A percentile compares a stretch with the other conserved stretches of the same genome.
Evolutionary conservation across 768 basidiomycete genomes (phyloP).

Genomic region (Calocybe gangraenosa): DNA sequence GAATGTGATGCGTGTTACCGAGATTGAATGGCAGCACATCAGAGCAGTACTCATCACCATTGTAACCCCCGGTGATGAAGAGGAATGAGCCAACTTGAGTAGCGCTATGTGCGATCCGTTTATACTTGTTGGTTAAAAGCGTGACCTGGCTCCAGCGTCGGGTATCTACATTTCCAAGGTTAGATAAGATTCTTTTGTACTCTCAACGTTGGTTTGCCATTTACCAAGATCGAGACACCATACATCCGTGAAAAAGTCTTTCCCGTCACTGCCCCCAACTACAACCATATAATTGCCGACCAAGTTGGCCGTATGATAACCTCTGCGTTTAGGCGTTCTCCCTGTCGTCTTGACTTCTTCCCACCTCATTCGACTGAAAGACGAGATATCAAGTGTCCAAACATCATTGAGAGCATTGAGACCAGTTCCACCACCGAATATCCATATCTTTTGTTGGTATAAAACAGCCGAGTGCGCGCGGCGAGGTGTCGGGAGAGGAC

Average conservation of each 20-base stretch:
- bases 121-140: slow-evolving; percentile 36
- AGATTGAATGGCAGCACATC: slow-evolving; percentile 86
- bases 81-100: slow-evolving; percentile 92
- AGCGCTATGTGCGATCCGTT: slow-evolving; percentile 78
- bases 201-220: too few relatives aligned
- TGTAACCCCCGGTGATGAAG: slow-evolving; percentile 87
- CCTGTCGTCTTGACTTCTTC: slow-evolving; percentile 51
- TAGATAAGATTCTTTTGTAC: too few relatives aligned
- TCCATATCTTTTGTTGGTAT: slow-evolving; percentile 67
- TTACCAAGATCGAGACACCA: slow-evolving; percentile 86
- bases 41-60: slow-evolving; percentile 66
- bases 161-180: slow-evolving; percentile 32
- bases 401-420: slow-evolving; percentile 86
- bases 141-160: slow-evolving; percentile 44
- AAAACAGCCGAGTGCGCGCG: slow-evolving; percentile 86
- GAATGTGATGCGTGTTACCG: slow-evolving; percentile 38
- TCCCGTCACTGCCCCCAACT: slow-evolving; percentile 88
- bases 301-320: slow-evolving; percentile 90
- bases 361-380: slow-evolving; percentile 27
- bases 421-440: slow-evolving; percentile 95
- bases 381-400: slow-evolving; percentile 75
- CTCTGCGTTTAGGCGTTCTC: slow-evolving; percentile 58
- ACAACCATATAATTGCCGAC: slow-evolving; percentile 84
- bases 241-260: slow-evolving; percentile 83
- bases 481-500: slow-evolving; percentile 53